phyloP scores from a whole-genome alignment of 768 basidiomycete genomes.

The Trametes meyenii region DNA sequence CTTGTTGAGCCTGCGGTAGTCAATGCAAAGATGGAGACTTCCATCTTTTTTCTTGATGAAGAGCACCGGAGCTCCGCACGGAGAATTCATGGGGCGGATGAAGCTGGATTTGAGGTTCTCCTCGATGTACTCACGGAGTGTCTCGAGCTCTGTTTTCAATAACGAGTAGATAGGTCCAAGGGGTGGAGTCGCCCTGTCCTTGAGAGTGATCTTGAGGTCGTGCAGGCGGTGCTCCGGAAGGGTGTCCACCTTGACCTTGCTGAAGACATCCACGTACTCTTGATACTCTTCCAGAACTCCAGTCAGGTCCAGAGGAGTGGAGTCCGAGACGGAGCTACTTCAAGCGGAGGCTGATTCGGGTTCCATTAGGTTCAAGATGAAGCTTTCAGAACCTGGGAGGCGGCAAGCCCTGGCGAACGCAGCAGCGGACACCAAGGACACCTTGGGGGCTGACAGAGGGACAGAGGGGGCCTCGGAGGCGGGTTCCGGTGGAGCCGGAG shows the following conservation, averaged over 20 bases:
- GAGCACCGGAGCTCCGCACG: slow-evolving; percentile 1
- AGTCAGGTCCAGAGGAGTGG: slow-evolving; percentile 5
- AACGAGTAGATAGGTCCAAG: not conserved
- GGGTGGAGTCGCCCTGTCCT: not conserved
- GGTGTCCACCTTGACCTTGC: slow-evolving; percentile 8
- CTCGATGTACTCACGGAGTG: not conserved
- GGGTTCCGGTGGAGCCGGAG: not conserved
- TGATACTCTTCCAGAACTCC: slow-evolving; percentile 20
- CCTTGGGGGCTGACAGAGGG: not conserved
- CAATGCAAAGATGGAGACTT: not conserved
- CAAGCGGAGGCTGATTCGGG: not conserved
- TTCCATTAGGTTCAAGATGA: not conserved
- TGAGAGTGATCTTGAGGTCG: not conserved
- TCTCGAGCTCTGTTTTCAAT: not conserved
- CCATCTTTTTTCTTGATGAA: not conserved
- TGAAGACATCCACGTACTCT: slow-evolving; percentile 23
- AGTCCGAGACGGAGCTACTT: not conserved
- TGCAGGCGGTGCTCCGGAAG: not conserved
- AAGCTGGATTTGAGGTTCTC: slow-evolving; percentile 4
- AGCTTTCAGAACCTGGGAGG: not conserved
- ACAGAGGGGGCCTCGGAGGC: not conserved
- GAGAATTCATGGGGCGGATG: slow-evolving; percentile 8
- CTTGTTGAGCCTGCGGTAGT: not conserved
- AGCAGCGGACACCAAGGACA: slow-evolving; percentile 16
- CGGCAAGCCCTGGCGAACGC: slow-evolving; percentile 3